A percentile compares a stretch with the other conserved stretches of the same genome.
Evolutionary conservation across 768 basidiomycete genomes (phyloP).

Genomic region (Leccinum ochraceum): DNA sequence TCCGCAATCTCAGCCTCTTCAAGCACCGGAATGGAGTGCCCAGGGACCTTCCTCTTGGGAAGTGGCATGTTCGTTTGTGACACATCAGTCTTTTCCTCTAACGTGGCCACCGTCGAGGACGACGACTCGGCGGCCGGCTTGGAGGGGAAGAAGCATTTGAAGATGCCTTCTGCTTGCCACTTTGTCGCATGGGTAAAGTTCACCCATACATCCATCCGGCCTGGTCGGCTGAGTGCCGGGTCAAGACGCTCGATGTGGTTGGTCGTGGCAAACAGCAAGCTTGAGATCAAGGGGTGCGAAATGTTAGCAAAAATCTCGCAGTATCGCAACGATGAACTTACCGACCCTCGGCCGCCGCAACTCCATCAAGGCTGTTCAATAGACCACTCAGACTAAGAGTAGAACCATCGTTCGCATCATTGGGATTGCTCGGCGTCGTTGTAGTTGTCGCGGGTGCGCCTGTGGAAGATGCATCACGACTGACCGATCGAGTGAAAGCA

Average conservation of each 20-base stretch:
- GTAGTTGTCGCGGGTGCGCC: constrained; percentile 60
- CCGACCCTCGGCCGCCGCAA: constrained; percentile 86
- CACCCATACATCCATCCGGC: constrained; percentile 92
- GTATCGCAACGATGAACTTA: constrained; percentile 38
- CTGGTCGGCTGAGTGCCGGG: constrained; percentile 83
- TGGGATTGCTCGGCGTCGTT: constrained; percentile 41
- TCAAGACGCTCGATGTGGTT: constrained; percentile 95
- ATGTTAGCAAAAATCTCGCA: constrained; percentile 19
- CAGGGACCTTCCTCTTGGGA: constrained; percentile 59
- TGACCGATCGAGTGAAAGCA: constrained; percentile 85
- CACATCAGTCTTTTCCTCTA: constrained; percentile 39
- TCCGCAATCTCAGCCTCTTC: constrained; percentile 74
- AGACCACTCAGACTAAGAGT: constrained; percentile 85
- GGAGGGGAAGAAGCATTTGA: constrained; percentile 92
- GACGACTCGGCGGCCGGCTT: constrained; percentile 30
- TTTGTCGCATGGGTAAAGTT: constrained; percentile 90
- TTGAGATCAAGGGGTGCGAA: constrained; percentile 31
- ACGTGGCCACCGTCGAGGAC: constrained; percentile 11
- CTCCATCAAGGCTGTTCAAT: constrained; percentile 83
- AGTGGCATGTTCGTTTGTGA: constrained; percentile 69
- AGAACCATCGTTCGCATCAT: constrained; percentile 68
- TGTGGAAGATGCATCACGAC: constrained; percentile 78
- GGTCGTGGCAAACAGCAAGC: constrained; percentile 87
- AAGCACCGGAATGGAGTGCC: constrained; percentile 65
- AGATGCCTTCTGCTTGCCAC: constrained; percentile 92